These are phyloP conservation scores for Quercus mongolica DNA, from an alignment of 306 rosid species.

Conservation along the genomic window DNA sequence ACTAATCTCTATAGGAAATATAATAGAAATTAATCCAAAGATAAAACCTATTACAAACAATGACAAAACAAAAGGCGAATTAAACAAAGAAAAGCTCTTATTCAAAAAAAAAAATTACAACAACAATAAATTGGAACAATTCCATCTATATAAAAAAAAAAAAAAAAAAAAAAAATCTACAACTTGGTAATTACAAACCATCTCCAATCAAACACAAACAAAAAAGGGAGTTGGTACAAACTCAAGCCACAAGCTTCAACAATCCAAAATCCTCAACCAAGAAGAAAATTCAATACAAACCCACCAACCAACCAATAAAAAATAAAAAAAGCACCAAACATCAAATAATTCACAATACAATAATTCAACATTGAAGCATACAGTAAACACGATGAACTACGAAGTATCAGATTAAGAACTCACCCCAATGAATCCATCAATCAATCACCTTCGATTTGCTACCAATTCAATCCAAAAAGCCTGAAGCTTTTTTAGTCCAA, in stretches of 20 bases:
- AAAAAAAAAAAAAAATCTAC: background rate
- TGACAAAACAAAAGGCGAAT: background rate
- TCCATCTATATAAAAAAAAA: background rate
- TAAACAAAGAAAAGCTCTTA: background rate
- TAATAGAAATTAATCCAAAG: background rate
- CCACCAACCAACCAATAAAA: slow-evolving; percentile 7
- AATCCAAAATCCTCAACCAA: background rate
- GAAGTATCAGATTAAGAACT: slow-evolving; percentile 16
- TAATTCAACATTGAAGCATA: slow-evolving; percentile 1
- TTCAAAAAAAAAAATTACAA: background rate
- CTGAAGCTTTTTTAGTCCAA: slow-evolving; percentile 5
- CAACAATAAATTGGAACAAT: background rate
- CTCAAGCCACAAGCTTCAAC: slow-evolving; percentile 13
- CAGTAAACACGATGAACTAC: background rate
- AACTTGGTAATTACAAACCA: background rate
- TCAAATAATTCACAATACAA: background rate
- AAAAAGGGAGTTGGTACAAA: background rate
- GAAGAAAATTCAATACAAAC: slow-evolving; percentile 10
- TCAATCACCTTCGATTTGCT: slow-evolving; percentile 32
- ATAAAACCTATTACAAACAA: background rate
- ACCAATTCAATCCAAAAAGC: slow-evolving; percentile 19
- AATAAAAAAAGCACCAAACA: background rate
- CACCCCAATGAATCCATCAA: slow-evolving; percentile 11
- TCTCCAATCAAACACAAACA: background rate
- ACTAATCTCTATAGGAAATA: background rate